Percentiles rank a stretch among this genome's conserved stretches.
Evolutionary conservation across 768 basidiomycete species (phyloP).

Genomic region (Lentinula boryana): DNA sequence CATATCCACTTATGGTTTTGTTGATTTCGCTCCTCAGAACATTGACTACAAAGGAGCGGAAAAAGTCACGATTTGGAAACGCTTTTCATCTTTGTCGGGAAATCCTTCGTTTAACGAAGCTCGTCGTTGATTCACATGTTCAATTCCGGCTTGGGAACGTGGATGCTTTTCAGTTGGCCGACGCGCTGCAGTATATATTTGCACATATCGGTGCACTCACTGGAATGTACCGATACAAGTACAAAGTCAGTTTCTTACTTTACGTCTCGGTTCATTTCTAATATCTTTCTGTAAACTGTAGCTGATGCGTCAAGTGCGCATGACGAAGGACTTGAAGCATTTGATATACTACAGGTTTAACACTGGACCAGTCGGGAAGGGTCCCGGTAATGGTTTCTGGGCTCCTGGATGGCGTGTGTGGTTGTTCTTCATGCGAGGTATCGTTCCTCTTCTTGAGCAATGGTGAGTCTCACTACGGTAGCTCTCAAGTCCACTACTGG

Average conservation of each 20-base stretch:
- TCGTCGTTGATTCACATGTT: constrained; percentile 98
- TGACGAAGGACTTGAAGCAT: constrained; percentile 99
- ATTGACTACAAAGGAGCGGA: constrained; percentile 97
- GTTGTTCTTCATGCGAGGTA: constrained; percentile 99
- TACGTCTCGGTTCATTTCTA: constrained; percentile 4
- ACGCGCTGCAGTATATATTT: constrained; percentile 97
- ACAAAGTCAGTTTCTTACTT: constrained; percentile 60
- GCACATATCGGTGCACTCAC: constrained; percentile 96
- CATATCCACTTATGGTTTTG: neutral
- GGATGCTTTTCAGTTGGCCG: constrained; percentile 98
- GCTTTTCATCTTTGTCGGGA: constrained; percentile 98
- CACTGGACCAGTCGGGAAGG: constrained; percentile 98
- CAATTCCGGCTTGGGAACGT: constrained; percentile 98
- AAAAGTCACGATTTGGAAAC: constrained; percentile 99
- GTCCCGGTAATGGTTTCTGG: constrained; percentile 99
- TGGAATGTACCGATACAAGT: constrained; percentile 99
- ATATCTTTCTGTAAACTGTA: constrained; percentile 17
- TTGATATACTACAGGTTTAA: constrained; percentile 99
- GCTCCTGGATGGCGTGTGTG: constrained; percentile 99
- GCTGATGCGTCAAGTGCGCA: constrained; percentile 99
- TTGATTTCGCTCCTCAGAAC: constrained; percentile 50
- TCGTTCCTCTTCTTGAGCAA: constrained; percentile 93
- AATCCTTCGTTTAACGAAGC: constrained; percentile 94
- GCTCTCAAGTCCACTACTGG: neutral
- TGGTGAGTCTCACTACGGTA: constrained; percentile 48